Conservation (phyloP, 2,329 filamentous ascomycete species). For the Fusarium sambucinum region DNA sequence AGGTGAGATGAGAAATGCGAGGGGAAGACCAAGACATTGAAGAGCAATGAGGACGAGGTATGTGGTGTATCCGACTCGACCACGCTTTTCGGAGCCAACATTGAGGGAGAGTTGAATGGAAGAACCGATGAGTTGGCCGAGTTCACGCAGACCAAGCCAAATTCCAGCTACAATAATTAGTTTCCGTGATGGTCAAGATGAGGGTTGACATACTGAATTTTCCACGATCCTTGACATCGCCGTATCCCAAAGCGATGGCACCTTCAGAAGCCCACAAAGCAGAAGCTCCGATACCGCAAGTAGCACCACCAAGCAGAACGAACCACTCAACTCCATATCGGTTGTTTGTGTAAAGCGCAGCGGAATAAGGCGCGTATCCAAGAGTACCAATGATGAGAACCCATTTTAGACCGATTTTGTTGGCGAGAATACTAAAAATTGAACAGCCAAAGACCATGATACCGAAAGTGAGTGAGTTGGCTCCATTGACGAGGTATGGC, state of each 20-base stretch:
- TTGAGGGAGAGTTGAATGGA: conserved; percentile 65
- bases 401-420: conserved; percentile 62
- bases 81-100: conserved; percentile 54
- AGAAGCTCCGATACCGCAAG: conserved; percentile 63
- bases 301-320: conserved; percentile 62
- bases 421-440: conserved; percentile 59
- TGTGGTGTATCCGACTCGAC: conserved; percentile 42
- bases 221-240: conserved; percentile 60
- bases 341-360: conserved; percentile 64
- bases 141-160: conserved; percentile 65
- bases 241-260: conserved; percentile 63
- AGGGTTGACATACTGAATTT: conserved; percentile 49
- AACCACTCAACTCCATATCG: conserved; percentile 66
- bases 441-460: conserved; percentile 62
- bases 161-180: conserved; percentile 56
- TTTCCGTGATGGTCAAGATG: fast-evolving
- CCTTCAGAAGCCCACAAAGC: conserved; percentile 66
- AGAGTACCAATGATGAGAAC: conserved; percentile 60
- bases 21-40: conserved; percentile 44
- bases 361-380: conserved; percentile 63
- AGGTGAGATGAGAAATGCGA: conserved; percentile 38
- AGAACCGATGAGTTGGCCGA: conserved; percentile 65
- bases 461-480: conserved; percentile 47
- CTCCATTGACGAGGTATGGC: conserved; percentile 57
- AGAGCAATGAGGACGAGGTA: conserved; percentile 46